Evolutionary conservation across 2,329 filamentous ascomycete genomes (phyloP).

Genomic region (Ceratocystis cubensis): DNA sequence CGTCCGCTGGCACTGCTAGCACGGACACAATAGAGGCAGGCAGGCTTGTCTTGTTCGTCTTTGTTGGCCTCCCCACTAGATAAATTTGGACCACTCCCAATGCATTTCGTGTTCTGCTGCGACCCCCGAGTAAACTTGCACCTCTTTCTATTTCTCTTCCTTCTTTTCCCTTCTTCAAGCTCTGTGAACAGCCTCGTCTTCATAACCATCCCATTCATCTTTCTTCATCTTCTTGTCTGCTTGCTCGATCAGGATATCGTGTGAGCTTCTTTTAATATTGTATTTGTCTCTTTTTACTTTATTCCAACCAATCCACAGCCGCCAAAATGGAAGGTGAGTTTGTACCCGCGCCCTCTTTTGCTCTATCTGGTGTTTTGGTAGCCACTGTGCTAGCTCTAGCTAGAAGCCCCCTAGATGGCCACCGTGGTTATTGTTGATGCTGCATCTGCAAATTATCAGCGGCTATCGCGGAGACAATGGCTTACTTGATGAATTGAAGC

Average conservation of each 20-base stretch:
- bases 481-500: not conserved
- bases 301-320: constrained; percentile 24
- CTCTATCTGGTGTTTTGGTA: constrained; percentile 15
- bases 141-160: constrained; percentile 20
- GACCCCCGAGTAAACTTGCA: constrained; percentile 18
- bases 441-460: not conserved
- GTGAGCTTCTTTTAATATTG: constrained; percentile 22
- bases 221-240: constrained; percentile 21
- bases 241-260: constrained; percentile 24
- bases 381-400: constrained; percentile 12
- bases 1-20: constrained; percentile 12
- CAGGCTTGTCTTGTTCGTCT: constrained; percentile 15
- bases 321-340: constrained; percentile 58
- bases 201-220: constrained; percentile 16
- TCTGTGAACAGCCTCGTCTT: constrained; percentile 22
- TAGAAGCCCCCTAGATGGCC: not conserved
- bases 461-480: not conserved
- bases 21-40: constrained; percentile 15
- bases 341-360: constrained; percentile 27
- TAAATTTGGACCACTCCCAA: constrained; percentile 22
- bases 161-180: constrained; percentile 19
- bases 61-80: constrained; percentile 21
- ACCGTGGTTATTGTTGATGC: not conserved
- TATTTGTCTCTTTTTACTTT: constrained; percentile 21
- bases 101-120: constrained; percentile 21